A percentile compares a stretch with the other conserved stretches of the same genome.
These are phyloP conservation scores for Aspergillus sp. DNA, from an alignment of 2,329 filamentous ascomycete species.

Conservation along the genomic window DNA sequence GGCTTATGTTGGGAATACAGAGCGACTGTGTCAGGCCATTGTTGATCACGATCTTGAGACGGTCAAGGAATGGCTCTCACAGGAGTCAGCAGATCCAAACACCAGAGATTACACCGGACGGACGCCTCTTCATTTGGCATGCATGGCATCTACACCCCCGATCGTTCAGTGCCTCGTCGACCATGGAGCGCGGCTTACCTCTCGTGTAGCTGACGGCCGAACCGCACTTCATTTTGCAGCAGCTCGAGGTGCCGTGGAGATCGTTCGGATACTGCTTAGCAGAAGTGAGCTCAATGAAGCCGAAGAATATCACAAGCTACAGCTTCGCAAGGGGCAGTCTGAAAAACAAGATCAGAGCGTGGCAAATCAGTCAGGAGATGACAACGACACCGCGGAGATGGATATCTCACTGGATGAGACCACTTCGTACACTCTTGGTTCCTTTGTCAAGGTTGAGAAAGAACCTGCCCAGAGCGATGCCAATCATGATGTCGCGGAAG, in stretches of 20 bases:
- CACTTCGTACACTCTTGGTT: conserved; percentile 59
- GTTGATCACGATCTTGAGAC: conserved; percentile 68
- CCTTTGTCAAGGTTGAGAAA: conserved; percentile 64
- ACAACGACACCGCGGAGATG: conserved; percentile 23
- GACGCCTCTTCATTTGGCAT: conserved; percentile 74
- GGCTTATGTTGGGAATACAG: conserved; percentile 81
- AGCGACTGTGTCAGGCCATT: conserved; percentile 75
- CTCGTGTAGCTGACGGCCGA: conserved; percentile 73
- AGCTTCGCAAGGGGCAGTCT: conserved; percentile 34
- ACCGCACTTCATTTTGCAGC: conserved; percentile 83
- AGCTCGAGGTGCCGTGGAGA: conserved; percentile 63
- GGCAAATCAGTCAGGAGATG: conserved; percentile 24
- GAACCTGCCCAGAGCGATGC: conserved; percentile 20
- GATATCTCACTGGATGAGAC: conserved; percentile 42
- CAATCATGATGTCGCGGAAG: conserved; percentile 46
- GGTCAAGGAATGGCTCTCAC: conserved; percentile 67
- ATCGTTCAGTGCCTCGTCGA: conserved; percentile 71
- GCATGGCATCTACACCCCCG: conserved; percentile 64
- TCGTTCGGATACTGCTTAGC: conserved; percentile 68
- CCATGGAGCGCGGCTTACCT: conserved; percentile 67
- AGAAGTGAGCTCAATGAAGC: conserved; percentile 66
- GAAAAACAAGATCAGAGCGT: conserved; percentile 18
- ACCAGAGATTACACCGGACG: conserved; percentile 74
- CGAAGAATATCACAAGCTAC: conserved; percentile 54
- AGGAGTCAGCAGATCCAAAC: conserved; percentile 69